These are phyloP conservation scores for Dactylorhiza incarnata DNA, from an alignment of 106 monocot genomes.

Conservation along the genomic window DNA sequence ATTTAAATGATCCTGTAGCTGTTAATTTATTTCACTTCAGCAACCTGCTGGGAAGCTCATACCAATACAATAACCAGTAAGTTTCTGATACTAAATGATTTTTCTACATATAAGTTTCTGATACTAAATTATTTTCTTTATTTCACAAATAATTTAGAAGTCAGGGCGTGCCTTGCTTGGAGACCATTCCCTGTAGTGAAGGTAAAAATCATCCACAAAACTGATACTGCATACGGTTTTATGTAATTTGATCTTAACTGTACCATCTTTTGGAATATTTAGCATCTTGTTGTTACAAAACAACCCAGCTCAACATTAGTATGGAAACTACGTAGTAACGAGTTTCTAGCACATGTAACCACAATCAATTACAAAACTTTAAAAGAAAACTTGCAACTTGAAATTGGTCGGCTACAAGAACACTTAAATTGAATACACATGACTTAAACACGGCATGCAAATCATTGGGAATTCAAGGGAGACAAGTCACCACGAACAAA, in stretches of 20 bases:
- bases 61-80: not conserved
- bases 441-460: no score
- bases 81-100: not conserved
- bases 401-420: no score
- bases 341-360: not conserved
- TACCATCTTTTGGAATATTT: not conserved
- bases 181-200: constrained; percentile 5
- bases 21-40: constrained; percentile 2
- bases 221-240: not conserved
- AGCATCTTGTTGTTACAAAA: not conserved
- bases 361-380: no score
- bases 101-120: not conserved
- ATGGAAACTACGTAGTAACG: not conserved
- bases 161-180: constrained; percentile 4
- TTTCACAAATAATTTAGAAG: not conserved
- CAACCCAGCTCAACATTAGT: not conserved
- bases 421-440: no score
- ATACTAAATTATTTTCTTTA: not conserved
- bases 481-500: no score
- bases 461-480: no score
- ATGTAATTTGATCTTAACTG: not conserved
- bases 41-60: constrained; percentile 7
- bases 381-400: no score
- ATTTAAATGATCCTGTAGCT: not conserved
- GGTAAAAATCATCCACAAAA: not conserved